Base-by-base conservation (phyloP, 148 eudicot species). In the Rhododendron kiyosumense region DNA sequence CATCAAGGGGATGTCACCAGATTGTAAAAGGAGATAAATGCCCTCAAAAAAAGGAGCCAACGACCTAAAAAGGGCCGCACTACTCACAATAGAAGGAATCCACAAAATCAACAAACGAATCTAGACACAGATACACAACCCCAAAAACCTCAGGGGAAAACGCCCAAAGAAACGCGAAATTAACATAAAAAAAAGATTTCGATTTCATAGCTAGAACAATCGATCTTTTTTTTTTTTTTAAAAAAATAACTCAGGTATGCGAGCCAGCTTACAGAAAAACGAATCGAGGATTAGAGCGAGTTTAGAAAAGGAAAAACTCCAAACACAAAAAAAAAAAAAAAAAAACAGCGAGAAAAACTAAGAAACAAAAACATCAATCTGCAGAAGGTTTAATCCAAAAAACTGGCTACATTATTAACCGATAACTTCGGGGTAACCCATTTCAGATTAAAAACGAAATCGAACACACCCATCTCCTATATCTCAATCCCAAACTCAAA, bases 401-500 rank as follows among this genome's bases (percentile, higher is more conserved):
- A 78, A 24, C 30, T 36, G 48, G 15, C 30, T 13, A 38, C 54
- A 63, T 1, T 5, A 43, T 3, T 5, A 65, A 65, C n/a, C 57
- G 10, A 26, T n/a, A 17, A 43, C 26, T 83, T 65, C 32, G 67
- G 65, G 7, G 59, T 2, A 67, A 46, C 85, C 61, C 78, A 69
- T 83, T 83, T 83, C 69, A 54, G 83, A 34, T 52, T 51, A 1
- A 41, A 11, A 14, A 71, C 59, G 78, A 49, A 84, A 46, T 48
- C 59, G 63, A 73, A 32, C 59, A 14, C 18, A 48, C 43, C 65
- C 85, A 48, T 28, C 10, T 52, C 34, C 11, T 18, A 34, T 30
- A 74, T 54, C 32, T 46, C 48, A 61, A 30, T n/a, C 75, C 38
- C 69, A 82, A 38, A 78, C 41, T 49, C 87, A 48, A 74, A 69